phyloP scores from a whole-genome alignment of 192 early-diverging fungal genomes.

The Backusella circina region DNA sequence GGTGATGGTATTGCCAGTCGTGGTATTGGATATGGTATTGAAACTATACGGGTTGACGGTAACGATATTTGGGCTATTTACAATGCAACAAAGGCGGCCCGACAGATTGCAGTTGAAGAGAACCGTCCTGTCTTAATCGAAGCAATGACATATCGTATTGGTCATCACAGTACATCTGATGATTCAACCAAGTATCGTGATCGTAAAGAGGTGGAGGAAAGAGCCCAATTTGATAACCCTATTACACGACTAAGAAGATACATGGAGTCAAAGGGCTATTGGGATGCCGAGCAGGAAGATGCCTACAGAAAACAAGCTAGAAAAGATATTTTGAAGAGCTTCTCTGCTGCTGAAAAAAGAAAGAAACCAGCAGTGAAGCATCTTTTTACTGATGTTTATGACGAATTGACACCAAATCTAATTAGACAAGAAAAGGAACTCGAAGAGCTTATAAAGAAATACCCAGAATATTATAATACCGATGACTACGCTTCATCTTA shows the following conservation, averaged over 20 bases:
- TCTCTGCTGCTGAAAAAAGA: slow-evolving; percentile 79
- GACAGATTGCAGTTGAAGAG: slow-evolving; percentile 76
- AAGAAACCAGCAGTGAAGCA: slow-evolving; percentile 84
- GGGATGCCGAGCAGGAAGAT: slow-evolving; percentile 70
- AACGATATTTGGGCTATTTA: slow-evolving; percentile 99
- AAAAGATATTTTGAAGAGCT: slow-evolving; percentile 74
- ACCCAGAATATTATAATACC: slow-evolving; percentile 75
- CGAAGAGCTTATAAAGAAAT: slow-evolving; percentile 70
- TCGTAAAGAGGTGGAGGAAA: slow-evolving; percentile 87
- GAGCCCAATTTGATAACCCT: slow-evolving; percentile 85
- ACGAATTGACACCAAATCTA: slow-evolving; percentile 74
- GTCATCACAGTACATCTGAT: slow-evolving; percentile 97
- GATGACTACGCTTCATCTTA: slow-evolving; percentile 23
- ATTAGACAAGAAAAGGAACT: slow-evolving; percentile 79
- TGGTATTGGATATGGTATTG: slow-evolving; percentile 96
- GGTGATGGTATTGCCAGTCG: slow-evolving; percentile 96
- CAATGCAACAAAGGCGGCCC: slow-evolving; percentile 82
- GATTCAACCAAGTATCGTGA: slow-evolving; percentile 95
- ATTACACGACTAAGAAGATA: slow-evolving; percentile 88
- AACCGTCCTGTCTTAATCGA: slow-evolving; percentile 92
- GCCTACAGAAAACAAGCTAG: slow-evolving; percentile 61
- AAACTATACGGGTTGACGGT: slow-evolving; percentile 95
- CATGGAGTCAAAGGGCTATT: slow-evolving; percentile 82
- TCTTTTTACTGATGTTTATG: slow-evolving; percentile 95
- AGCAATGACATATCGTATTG: slow-evolving; percentile 96